Conservation (phyloP, 495 filamentous ascomycete genomes). For the Evansstolkia leycettana region DNA sequence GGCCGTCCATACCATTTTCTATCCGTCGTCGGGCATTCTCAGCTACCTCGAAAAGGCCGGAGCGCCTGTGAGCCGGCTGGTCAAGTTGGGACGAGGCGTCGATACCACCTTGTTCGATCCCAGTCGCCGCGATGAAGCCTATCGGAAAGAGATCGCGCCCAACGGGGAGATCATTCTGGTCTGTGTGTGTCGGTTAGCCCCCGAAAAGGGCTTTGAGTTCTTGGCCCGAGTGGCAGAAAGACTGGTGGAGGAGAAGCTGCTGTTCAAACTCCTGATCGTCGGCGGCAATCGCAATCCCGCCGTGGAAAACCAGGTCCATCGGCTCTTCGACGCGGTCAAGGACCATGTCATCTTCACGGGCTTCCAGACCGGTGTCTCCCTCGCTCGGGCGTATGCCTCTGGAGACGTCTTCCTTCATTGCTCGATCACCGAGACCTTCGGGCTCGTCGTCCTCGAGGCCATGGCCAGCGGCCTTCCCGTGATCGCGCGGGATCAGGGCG, state of each 20-base stretch:
- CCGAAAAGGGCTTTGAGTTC: conserved; percentile 55
- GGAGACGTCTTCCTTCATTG: conserved; percentile 53
- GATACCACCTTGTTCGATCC: conserved; percentile 45
- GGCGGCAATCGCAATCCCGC: conserved; percentile 48
- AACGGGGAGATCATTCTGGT: conserved; percentile 47
- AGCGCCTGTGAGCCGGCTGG: conserved; percentile 36
- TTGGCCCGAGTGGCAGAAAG: conserved; percentile 35
- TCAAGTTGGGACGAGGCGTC: conserved; percentile 46
- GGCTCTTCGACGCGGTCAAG: conserved; percentile 32
- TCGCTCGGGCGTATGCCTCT: conserved; percentile 45
- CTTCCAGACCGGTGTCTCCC: conserved; percentile 37
- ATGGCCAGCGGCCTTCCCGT: conserved; percentile 56
- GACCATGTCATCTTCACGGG: conserved; percentile 46
- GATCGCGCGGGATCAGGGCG: conserved; percentile 50
- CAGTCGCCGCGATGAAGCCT: conserved; percentile 26
- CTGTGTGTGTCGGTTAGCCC: conserved; percentile 46
- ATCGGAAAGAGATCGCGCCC: conserved; percentile 37
- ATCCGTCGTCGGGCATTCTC: conserved; percentile 43
- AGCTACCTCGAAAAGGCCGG: conserved; percentile 39
- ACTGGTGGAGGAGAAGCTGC: conserved; percentile 37
- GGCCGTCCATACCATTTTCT: conserved; percentile 48
- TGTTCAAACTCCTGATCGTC: conserved; percentile 48
- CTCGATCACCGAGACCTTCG: conserved; percentile 56
- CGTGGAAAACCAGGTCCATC: conserved; percentile 41
- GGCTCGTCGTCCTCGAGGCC: conserved; percentile 49